Evolutionary conservation across 1,284 basidiomycete species (phyloP).

Genomic region (Ustilago xerochloae): DNA sequence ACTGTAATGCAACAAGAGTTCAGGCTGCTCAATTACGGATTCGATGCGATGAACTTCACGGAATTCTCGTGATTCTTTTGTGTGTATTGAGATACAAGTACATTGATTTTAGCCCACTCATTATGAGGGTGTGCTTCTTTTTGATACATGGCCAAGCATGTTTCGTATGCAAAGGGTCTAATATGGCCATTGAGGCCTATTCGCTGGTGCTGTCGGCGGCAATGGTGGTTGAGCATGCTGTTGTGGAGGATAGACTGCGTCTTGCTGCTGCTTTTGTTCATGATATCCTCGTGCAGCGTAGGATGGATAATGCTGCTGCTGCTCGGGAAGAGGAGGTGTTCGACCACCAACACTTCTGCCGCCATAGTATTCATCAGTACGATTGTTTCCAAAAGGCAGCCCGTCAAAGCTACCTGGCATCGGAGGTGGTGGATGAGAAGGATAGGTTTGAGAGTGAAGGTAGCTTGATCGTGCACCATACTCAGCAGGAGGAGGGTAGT

Average conservation of each 20-base stretch:
- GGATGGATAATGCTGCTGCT: not conserved
- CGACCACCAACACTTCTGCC: not conserved
- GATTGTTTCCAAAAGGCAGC: too few species aligned
- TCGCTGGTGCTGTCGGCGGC: constrained; percentile 2
- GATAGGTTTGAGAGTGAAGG: not conserved
- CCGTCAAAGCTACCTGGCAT: not conserved
- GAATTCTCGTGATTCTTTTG: not conserved
- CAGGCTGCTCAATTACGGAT: too few species aligned
- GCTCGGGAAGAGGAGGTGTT: not conserved
- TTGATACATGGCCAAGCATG: too few species aligned
- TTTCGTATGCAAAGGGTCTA: constrained; percentile 1
- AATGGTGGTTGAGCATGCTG: not conserved
- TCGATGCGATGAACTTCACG: too few species aligned
- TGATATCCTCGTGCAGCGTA: not conserved
- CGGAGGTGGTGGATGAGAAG: not conserved
- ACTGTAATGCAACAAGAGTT: too few species aligned
- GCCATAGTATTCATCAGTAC: too few species aligned
- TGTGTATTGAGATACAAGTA: constrained; percentile 25
- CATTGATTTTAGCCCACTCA: not conserved
- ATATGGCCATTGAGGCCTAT: constrained; percentile 13
- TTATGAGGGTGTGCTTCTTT: not conserved
- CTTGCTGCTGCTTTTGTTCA: not conserved
- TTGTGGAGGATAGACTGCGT: not conserved
- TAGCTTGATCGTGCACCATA: not conserved
- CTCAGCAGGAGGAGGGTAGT: not conserved